These are phyloP conservation scores for Calocybe cyanea DNA, from an alignment of 768 basidiomycete species.

Conservation along the genomic window DNA sequence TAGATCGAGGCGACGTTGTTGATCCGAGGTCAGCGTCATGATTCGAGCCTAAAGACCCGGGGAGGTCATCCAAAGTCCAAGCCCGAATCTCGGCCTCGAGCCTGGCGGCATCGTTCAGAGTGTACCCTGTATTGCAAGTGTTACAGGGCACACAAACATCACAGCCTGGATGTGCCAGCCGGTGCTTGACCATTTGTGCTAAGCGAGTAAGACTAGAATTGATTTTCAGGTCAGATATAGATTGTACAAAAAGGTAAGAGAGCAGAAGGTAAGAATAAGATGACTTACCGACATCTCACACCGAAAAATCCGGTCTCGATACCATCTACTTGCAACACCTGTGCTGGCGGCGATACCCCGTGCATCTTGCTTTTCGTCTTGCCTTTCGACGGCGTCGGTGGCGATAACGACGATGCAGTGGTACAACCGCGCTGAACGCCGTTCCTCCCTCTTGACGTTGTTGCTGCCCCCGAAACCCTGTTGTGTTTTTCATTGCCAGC, in stretches of 20 bases:
- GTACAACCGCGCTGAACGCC: too few relatives aligned
- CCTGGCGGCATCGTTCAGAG: constrained; percentile 58
- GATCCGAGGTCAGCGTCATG: too few relatives aligned
- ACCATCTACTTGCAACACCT: constrained; percentile 1
- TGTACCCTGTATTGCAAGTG: constrained; percentile 37
- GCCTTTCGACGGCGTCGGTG: not conserved
- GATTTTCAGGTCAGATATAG: too few relatives aligned
- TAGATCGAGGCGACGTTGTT: not conserved
- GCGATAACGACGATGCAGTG: too few relatives aligned
- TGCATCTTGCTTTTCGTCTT: constrained; percentile 2
- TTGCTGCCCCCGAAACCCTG: too few relatives aligned
- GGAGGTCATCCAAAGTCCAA: constrained; percentile 48
- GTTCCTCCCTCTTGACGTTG: too few relatives aligned
- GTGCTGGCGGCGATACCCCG: not conserved
- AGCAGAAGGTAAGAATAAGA: constrained; percentile 1
- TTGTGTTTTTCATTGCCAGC: too few relatives aligned
- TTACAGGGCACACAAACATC: constrained; percentile 9
- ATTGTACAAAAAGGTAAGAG: constrained; percentile 2
- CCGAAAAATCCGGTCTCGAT: constrained; percentile 36
- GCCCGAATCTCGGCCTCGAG: constrained; percentile 54
- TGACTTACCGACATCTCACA: constrained; percentile 56
- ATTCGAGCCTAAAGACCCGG: constrained; percentile 37
- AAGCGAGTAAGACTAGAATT: constrained; percentile 53
- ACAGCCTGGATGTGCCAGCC: constrained; percentile 33
- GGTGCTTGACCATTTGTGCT: constrained; percentile 57